Base-by-base conservation (phyloP, 2,329 filamentous ascomycete genomes). In the Aspergillus sclerotialis region DNA sequence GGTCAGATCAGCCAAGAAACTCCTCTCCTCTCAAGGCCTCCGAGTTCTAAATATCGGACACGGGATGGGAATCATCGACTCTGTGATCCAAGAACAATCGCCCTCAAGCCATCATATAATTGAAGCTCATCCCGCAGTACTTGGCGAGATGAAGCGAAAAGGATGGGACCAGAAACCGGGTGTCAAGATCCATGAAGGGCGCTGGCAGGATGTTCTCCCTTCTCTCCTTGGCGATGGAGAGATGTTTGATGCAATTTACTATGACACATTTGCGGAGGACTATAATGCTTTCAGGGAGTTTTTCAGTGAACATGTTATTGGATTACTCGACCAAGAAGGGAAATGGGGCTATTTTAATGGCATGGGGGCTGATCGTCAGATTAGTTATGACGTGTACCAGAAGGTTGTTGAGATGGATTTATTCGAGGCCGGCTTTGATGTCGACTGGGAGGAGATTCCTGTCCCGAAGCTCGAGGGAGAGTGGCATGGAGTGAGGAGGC, bases 301-400 rank as follows among this genome's bases (percentile, higher is more conserved):
- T 67, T 94, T 96, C 58, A 82, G 76, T 2, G 92, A 96, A 58
- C 79, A 83, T 48, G 80, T 96, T 8, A 85, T 92, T 19, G 82
- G 78, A 0, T 61, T 96, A 35, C 67, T 98, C 29, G 64, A 67
- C 36, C 56, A 63, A 31, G 64, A 64, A 12, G 73, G 73, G 0
- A 67, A 63, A 30, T 80, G 78, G 58, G 72, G 77, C 19, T 80
- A 79, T 61, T 81, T 80, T 57, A 78, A 80, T 46, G 77, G 92
- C 0, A 78, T 96, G 38, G 92, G 92, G 1, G 92, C 92, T 3
- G 92, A 98, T 63, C 73, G 92, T 29, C 81, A 82, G 59, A 81
- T 96, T 42, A 94, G 87, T 63, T 96, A 96, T 62, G 92, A 96
- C 64, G 89, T 98, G 15, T 96, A 96, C 64, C 84, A 82, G 34